These are phyloP conservation scores for Cercospora berteroae DNA, from an alignment of 2,329 filamentous ascomycete genomes.

Conservation along the genomic window DNA sequence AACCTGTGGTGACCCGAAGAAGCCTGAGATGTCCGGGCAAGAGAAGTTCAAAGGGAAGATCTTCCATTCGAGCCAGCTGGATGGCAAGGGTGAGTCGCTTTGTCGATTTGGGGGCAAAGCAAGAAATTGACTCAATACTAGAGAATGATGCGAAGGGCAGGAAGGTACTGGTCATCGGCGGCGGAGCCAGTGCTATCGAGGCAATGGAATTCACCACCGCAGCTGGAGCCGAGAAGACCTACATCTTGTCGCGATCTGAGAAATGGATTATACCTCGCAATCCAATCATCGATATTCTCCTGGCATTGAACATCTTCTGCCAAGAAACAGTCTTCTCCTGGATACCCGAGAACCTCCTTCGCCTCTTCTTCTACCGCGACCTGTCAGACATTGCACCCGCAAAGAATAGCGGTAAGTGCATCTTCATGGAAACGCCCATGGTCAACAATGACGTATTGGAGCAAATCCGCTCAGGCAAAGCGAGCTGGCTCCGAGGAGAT, in stretches of 20 bases:
- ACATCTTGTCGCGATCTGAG: slow-evolving; percentile 63
- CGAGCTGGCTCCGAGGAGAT: slow-evolving; percentile 79
- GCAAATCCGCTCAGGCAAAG: slow-evolving; percentile 67
- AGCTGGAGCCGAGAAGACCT: slow-evolving; percentile 64
- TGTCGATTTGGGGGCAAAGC: slow-evolving; percentile 70
- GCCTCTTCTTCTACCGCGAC: slow-evolving; percentile 79
- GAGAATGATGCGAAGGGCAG: slow-evolving; percentile 65
- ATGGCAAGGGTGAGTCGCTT: slow-evolving; percentile 62
- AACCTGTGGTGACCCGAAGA: slow-evolving; percentile 75
- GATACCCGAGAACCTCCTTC: slow-evolving; percentile 73
- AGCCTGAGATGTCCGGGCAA: slow-evolving; percentile 68
- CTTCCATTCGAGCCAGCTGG: slow-evolving; percentile 72
- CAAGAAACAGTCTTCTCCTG: slow-evolving; percentile 69
- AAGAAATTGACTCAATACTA: not conserved
- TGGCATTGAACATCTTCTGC: slow-evolving; percentile 76
- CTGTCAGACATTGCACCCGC: slow-evolving; percentile 69
- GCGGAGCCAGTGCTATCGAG: slow-evolving; percentile 79
- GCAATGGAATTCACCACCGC: slow-evolving; percentile 74
- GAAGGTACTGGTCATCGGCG: slow-evolving; percentile 74
- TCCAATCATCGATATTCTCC: slow-evolving; percentile 67
- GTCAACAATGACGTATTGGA: slow-evolving; percentile 77
- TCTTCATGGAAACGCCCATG: slow-evolving; percentile 86
- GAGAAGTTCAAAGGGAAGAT: slow-evolving; percentile 69
- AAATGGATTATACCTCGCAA: slow-evolving; percentile 61
- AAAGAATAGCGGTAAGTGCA: slow-evolving; percentile 54